These are phyloP conservation scores for Aschersonia sp. DNA, from an alignment of 2,329 filamentous ascomycete species.

Conservation along the genomic window DNA sequence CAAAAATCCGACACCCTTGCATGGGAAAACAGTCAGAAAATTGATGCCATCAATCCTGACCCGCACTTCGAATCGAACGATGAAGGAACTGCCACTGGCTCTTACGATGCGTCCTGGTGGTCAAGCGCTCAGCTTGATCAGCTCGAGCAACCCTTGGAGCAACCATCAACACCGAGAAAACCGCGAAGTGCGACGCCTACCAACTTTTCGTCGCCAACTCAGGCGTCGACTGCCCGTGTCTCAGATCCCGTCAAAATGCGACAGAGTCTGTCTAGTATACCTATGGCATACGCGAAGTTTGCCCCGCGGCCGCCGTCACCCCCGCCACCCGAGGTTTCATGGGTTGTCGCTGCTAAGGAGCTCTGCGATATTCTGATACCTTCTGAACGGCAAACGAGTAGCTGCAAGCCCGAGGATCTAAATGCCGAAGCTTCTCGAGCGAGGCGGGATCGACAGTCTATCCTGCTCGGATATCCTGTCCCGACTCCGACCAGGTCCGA, in stretches of 20 bases:
- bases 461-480: conserved; percentile 18
- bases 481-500: conserved; percentile 14
- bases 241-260: conserved; percentile 52
- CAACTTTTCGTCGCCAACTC: conserved; percentile 77
- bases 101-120: conserved; percentile 63
- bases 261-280: conserved; percentile 44
- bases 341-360: conserved; percentile 73
- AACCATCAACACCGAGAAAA: conserved; percentile 35
- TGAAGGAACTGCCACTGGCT: conserved; percentile 16
- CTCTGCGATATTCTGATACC: conserved; percentile 74
- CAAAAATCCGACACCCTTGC: conserved; percentile 29
- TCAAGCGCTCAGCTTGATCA: conserved; percentile 47
- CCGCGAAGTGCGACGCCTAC: conserved; percentile 42
- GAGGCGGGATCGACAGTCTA: conserved; percentile 49
- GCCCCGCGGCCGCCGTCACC: conserved; percentile 37
- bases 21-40: conserved; percentile 42
- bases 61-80: conserved; percentile 6
- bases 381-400: conserved; percentile 55
- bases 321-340: conserved; percentile 69
- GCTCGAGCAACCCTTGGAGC: conserved; percentile 45
- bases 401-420: conserved; percentile 66
- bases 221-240: conserved; percentile 72
- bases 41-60: conserved; percentile 24
- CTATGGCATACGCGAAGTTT: conserved; percentile 9
- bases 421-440: conserved; percentile 50